Evolutionary conservation across 768 basidiomycete species (phyloP).

Genomic region (Boletus bicolor): DNA sequence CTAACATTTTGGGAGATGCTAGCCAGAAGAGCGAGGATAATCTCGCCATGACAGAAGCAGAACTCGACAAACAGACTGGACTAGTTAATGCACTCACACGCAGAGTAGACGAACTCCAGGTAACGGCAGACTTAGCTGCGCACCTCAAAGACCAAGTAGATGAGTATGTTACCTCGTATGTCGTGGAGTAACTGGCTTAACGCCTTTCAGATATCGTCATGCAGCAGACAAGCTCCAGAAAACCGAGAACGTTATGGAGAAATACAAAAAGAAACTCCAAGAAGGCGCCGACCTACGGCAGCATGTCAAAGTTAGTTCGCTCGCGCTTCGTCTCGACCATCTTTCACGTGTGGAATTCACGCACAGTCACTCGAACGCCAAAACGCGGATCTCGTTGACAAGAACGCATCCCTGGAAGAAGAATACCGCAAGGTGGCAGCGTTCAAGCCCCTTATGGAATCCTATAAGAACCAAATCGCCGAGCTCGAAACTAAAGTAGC

Average conservation of each 20-base stretch:
- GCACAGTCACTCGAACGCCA: slow-evolving; percentile 83
- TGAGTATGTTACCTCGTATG: slow-evolving; percentile 50
- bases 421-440: slow-evolving; percentile 84
- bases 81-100: slow-evolving; percentile 70
- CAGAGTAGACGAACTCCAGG: slow-evolving; percentile 79
- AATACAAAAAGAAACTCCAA: slow-evolving; percentile 97
- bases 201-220: slow-evolving; percentile 69
- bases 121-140: slow-evolving; percentile 69
- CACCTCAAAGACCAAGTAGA: slow-evolving; percentile 92
- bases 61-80: slow-evolving; percentile 74
- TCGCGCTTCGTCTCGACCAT: slow-evolving; percentile 2
- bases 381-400: slow-evolving; percentile 88
- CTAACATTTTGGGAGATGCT: slow-evolving; percentile 33
- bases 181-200: neutral
- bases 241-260: slow-evolving; percentile 97
- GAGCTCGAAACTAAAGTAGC: slow-evolving; percentile 75
- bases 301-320: slow-evolving; percentile 64
- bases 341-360: neutral
- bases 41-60: slow-evolving; percentile 74
- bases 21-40: slow-evolving; percentile 96
- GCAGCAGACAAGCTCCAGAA: slow-evolving; percentile 90
- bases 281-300: slow-evolving; percentile 89
- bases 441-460: slow-evolving; percentile 88
- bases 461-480: slow-evolving; percentile 82
- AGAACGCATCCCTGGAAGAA: slow-evolving; percentile 87